Conservation (phyloP, 176 grass and related monocot genomes). For the Eleusine coracana region DNA sequence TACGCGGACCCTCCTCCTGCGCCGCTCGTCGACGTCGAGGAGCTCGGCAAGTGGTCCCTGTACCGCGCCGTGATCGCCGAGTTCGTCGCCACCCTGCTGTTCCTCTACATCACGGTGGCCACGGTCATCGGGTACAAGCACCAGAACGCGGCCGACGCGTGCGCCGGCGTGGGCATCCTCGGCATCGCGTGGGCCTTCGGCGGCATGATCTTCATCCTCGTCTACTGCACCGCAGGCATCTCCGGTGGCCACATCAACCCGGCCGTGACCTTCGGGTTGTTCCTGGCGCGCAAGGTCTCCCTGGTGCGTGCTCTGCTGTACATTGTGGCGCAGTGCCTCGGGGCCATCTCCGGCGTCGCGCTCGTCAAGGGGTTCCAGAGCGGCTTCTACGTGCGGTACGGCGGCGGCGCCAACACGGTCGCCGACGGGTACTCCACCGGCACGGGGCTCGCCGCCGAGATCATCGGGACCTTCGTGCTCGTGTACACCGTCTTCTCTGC, state of each 20-base stretch:
- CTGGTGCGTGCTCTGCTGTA: constrained; percentile 74
- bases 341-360: constrained; percentile 70
- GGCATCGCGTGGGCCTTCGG: constrained; percentile 83
- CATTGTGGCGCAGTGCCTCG: constrained; percentile 70
- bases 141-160: constrained; percentile 47
- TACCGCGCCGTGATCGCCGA: constrained; percentile 74
- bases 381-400: constrained; percentile 44
- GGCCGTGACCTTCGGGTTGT: constrained; percentile 76
- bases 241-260: constrained; percentile 84
- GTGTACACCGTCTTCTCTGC: constrained; percentile 97
- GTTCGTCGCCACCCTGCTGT: constrained; percentile 69
- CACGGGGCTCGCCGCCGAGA: constrained; percentile 77
- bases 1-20: constrained; percentile 48
- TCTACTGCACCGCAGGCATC: constrained; percentile 99
- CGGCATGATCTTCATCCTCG: constrained; percentile 91
- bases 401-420: constrained; percentile 79
- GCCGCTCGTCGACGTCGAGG: constrained; percentile 55
- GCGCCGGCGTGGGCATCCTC: constrained; percentile 66
- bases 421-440: constrained; percentile 61
- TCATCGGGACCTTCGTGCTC: constrained; percentile 86
- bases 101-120: constrained; percentile 59
- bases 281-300: constrained; percentile 78
- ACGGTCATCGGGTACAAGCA: constrained; percentile 56
- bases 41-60: constrained; percentile 61
- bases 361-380: constrained; percentile 88